Percentiles rank a stretch among this genome's conserved stretches.
These are phyloP conservation scores for Zelopaecilomyces penicillatus DNA, from an alignment of 2,329 filamentous ascomycete genomes.

Conservation along the genomic window DNA sequence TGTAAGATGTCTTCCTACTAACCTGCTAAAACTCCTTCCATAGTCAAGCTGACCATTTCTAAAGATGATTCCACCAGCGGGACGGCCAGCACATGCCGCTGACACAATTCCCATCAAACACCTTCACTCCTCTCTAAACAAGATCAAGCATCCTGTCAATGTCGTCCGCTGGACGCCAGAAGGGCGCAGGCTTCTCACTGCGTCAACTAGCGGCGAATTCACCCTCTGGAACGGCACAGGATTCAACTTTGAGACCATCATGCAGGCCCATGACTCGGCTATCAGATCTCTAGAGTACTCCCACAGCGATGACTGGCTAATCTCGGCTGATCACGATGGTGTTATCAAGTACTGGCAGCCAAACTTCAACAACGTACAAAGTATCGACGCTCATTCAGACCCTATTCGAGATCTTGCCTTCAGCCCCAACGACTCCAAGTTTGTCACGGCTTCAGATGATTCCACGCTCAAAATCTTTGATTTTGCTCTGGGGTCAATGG, in stretches of 20 bases:
- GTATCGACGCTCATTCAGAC: slow-evolving; percentile 82
- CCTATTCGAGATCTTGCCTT: slow-evolving; percentile 88
- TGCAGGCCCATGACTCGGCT: slow-evolving; percentile 90
- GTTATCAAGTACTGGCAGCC: slow-evolving; percentile 98
- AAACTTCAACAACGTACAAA: slow-evolving; percentile 98
- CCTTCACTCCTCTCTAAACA: slow-evolving; percentile 95
- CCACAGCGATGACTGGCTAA: slow-evolving; percentile 92
- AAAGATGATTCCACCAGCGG: slow-evolving; percentile 80
- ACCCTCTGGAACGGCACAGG: slow-evolving; percentile 98
- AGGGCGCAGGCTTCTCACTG: slow-evolving; percentile 81
- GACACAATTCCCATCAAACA: slow-evolving; percentile 92
- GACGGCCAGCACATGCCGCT: slow-evolving; percentile 63
- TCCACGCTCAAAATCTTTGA: slow-evolving; percentile 92
- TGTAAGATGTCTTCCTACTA: slow-evolving; percentile 34
- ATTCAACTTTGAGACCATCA: slow-evolving; percentile 99
- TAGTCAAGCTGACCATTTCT: slow-evolving; percentile 11
- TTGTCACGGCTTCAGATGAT: slow-evolving; percentile 92
- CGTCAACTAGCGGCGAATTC: slow-evolving; percentile 93
- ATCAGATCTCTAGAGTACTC: slow-evolving; percentile 82
- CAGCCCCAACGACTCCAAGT: slow-evolving; percentile 88
- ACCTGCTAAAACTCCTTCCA: background rate
- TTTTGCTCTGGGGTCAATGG: slow-evolving; percentile 77
- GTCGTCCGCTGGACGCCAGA: slow-evolving; percentile 97
- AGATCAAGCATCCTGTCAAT: slow-evolving; percentile 95
- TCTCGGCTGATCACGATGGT: slow-evolving; percentile 91